Evolutionary conservation across 495 filamentous ascomycete genomes (phyloP).

Genomic region (Neurospora sp.): DNA sequence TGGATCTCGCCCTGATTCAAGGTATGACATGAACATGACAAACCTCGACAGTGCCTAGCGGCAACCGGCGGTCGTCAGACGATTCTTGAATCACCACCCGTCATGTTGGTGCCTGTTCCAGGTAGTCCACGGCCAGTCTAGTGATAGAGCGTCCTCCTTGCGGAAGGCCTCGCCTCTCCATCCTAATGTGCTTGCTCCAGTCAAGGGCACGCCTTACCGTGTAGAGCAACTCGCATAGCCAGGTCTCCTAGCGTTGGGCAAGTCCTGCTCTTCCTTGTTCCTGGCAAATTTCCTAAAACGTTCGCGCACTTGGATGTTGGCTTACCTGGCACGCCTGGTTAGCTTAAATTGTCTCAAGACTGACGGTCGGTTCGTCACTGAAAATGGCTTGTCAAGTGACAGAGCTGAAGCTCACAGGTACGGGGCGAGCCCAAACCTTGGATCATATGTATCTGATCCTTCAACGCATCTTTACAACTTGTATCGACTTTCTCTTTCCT

Average conservation of each 20-base stretch:
- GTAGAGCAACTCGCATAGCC: slow-evolving; percentile 19
- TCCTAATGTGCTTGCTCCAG: slow-evolving; percentile 15
- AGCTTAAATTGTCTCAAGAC: slow-evolving; percentile 1
- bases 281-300: slow-evolving; percentile 14
- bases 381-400: slow-evolving; percentile 21
- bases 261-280: slow-evolving; percentile 15
- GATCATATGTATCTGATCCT: slow-evolving; percentile 3
- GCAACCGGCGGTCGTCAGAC: slow-evolving; percentile 12
- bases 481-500: slow-evolving; percentile 21
- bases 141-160: slow-evolving; percentile 24
- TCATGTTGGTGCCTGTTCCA: not conserved
- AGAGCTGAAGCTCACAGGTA: slow-evolving; percentile 13
- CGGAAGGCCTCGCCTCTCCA: slow-evolving; percentile 23
- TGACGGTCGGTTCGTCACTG: not conserved
- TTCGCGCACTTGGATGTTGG: not conserved
- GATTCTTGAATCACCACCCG: slow-evolving; percentile 2
- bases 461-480: slow-evolving; percentile 5
- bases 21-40: slow-evolving; percentile 27
- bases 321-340: not conserved
- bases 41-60: slow-evolving; percentile 14
- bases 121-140: slow-evolving; percentile 13
- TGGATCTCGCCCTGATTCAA: not conserved
- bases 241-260: slow-evolving; percentile 14
- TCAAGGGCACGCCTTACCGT: slow-evolving; percentile 16
- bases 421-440: slow-evolving; percentile 11